A percentile compares a stretch with the other conserved stretches of the same genome.
phyloP scores from a whole-genome alignment of 306 rosid genomes.

The Lithocarpus polystachyus region DNA sequence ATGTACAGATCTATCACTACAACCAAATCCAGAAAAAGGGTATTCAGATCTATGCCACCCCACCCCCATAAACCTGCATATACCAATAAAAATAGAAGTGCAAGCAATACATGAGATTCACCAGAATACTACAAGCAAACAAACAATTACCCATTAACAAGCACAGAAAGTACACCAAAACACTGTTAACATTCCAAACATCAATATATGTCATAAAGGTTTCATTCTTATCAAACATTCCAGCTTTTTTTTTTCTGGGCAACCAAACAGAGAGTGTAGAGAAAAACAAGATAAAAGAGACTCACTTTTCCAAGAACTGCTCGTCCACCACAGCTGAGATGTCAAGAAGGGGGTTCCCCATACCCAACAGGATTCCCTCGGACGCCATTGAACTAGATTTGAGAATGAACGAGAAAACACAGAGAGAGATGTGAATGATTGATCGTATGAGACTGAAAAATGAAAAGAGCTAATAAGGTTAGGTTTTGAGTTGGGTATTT shows the following conservation, averaged over 20 bases:
- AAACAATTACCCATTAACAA: background rate
- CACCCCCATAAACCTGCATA: background rate
- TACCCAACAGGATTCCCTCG: conserved; percentile 49
- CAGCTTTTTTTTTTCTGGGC: background rate
- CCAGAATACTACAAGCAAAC: background rate
- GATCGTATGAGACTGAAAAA: no score
- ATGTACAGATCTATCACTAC: background rate
- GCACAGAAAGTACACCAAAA: background rate
- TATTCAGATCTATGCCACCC: background rate
- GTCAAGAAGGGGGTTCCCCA: conserved; percentile 67
- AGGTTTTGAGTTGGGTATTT: background rate
- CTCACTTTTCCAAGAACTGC: conserved; percentile 42
- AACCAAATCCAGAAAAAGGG: background rate
- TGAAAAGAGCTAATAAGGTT: background rate
- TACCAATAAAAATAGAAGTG: background rate
- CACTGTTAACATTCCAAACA: background rate
- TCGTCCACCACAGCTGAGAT: conserved; percentile 58
- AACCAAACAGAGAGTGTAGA: conserved; percentile 15
- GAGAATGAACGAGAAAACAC: background rate
- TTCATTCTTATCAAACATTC: no score
- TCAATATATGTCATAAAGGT: no score
- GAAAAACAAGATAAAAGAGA: background rate
- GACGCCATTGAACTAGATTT: conserved; percentile 32
- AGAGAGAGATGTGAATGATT: background rate
- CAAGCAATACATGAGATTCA: background rate